Percentiles rank a stretch among this genome's conserved stretches.
Evolutionary conservation across 495 filamentous ascomycete genomes (phyloP).

Genomic region (Recurvomyces mirabilis): DNA sequence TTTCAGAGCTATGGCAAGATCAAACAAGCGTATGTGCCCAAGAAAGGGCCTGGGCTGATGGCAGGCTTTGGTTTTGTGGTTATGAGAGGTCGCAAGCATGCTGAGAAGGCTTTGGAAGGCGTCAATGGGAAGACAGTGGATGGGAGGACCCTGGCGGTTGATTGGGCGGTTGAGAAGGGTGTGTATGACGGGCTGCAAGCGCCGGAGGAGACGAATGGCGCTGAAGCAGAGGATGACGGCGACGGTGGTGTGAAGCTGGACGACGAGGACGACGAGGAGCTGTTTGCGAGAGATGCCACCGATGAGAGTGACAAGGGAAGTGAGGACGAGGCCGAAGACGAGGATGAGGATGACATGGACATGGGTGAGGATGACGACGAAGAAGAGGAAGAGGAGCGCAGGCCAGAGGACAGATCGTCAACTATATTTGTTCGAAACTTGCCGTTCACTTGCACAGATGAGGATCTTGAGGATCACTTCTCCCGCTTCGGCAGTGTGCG

Average conservation of each 20-base stretch:
- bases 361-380: constrained; percentile 31
- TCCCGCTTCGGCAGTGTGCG: constrained; percentile 67
- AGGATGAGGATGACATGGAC: constrained; percentile 29
- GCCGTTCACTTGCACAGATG: constrained; percentile 74
- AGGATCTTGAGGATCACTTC: constrained; percentile 72
- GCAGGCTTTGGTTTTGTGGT: constrained; percentile 89
- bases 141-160: constrained; percentile 76
- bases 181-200: constrained; percentile 60
- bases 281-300: neutral
- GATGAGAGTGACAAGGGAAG: constrained; percentile 31
- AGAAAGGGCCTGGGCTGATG: constrained; percentile 52
- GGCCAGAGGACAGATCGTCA: constrained; percentile 42
- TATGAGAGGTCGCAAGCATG: constrained; percentile 77
- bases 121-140: constrained; percentile 87
- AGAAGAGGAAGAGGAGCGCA: constrained; percentile 21
- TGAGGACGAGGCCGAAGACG: constrained; percentile 24
- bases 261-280: constrained; percentile 29
- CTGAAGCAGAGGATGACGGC: constrained; percentile 23
- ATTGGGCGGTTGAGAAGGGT: constrained; percentile 91
- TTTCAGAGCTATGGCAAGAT: constrained; percentile 87
- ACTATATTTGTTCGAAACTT: constrained; percentile 93
- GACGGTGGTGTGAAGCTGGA: constrained; percentile 31
- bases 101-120: constrained; percentile 71
- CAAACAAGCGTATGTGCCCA: constrained; percentile 69
- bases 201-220: constrained; percentile 25